These are phyloP conservation scores for Colletotrichum viniferum DNA, from an alignment of 2,329 filamentous ascomycete species.

Conservation along the genomic window DNA sequence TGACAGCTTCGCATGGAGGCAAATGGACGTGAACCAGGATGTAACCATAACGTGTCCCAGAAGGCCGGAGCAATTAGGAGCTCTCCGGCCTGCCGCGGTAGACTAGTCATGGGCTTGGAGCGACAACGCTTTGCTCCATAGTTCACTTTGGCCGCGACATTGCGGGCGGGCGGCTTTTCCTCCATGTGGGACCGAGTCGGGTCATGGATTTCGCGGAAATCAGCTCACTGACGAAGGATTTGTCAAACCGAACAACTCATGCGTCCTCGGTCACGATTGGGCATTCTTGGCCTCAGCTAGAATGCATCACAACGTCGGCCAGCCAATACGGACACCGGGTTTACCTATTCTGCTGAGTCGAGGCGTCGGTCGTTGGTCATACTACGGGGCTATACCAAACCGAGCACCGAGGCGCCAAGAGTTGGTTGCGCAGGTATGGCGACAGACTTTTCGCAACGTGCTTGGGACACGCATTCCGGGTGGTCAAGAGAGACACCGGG, in stretches of 20 bases:
- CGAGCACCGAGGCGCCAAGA: constrained; percentile 18
- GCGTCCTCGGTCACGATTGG: background rate
- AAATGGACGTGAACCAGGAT: background rate
- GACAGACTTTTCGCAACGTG: constrained; percentile 17
- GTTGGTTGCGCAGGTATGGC: background rate
- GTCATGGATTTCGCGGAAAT: background rate
- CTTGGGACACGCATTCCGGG: constrained; percentile 10
- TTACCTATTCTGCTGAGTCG: background rate
- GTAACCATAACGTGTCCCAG: background rate
- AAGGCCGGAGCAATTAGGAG: background rate
- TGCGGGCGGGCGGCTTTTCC: background rate
- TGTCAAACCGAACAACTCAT: background rate
- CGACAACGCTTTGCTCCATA: background rate
- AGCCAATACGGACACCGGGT: background rate
- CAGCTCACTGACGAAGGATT: background rate
- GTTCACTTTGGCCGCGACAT: background rate
- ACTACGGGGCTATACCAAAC: constrained; percentile 8
- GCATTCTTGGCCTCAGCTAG: background rate
- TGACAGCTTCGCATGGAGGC: background rate
- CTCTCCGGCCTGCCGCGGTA: background rate
- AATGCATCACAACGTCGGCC: background rate
- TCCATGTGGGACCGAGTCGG: background rate
- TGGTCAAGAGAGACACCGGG: background rate
- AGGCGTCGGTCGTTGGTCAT: background rate
- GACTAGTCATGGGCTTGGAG: background rate